These are phyloP conservation scores for Xylariaceae sp. DNA, from an alignment of 2,329 filamentous ascomycete species.

Conservation along the genomic window DNA sequence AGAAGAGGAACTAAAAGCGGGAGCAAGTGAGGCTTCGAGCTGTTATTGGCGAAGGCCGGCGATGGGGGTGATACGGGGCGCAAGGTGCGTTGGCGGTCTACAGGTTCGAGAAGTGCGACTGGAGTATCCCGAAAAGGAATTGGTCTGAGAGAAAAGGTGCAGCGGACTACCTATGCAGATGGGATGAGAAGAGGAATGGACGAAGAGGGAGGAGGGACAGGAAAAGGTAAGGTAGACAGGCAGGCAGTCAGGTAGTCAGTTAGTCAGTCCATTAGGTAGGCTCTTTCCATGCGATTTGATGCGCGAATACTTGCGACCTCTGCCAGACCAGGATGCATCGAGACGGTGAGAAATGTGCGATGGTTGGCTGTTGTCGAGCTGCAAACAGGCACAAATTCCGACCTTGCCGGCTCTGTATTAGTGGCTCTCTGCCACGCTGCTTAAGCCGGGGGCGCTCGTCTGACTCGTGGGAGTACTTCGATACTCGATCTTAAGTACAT, in stretches of 20 bases:
- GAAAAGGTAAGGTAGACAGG: too few species aligned
- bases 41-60: conserved; percentile 26
- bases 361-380: background rate
- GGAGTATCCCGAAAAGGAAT: background rate
- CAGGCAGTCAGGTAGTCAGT: too few species aligned
- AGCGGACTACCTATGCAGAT: too few species aligned
- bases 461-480: too few species aligned
- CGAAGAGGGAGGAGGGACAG: too few species aligned
- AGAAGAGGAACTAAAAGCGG: conserved; percentile 15
- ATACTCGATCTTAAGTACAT: background rate
- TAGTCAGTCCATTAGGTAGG: too few species aligned
- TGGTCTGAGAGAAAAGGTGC: too few species aligned
- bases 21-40: conserved; percentile 35
- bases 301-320: too few species aligned
- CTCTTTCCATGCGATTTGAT: too few species aligned
- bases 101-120: conserved; percentile 20
- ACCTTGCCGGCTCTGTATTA: conserved; percentile 22
- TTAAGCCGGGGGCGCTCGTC: conserved; percentile 13
- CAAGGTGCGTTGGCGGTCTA: conserved; percentile 28
- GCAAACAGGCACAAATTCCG: conserved; percentile 23
- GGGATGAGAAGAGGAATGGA: too few species aligned
- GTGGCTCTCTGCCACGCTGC: conserved; percentile 20
- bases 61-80: conserved; percentile 27
- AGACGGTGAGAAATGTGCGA: too few species aligned
- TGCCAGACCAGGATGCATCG: too few species aligned